Percentiles rank a stretch among this genome's conserved stretches.
Evolutionary conservation across 495 filamentous ascomycete species (phyloP).

Genomic region (Geopyxis carbonaria): DNA sequence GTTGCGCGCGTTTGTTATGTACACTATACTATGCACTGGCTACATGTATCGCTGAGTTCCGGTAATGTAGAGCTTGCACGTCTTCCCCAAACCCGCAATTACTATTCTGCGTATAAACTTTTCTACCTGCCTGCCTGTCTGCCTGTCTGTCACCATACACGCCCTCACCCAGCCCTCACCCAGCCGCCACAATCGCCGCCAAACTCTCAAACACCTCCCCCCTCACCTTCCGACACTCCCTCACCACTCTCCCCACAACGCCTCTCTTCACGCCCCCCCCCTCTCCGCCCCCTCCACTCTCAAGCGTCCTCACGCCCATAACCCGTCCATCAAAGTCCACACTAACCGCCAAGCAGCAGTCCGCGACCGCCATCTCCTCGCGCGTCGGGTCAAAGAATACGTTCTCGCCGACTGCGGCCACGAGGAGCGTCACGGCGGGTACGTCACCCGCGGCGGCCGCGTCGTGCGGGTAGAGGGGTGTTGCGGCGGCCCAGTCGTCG

Average conservation of each 20-base stretch:
- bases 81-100: background rate
- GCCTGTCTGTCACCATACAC: background rate
- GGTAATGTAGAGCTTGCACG: too few species aligned
- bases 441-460: slow-evolving; percentile 11
- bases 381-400: slow-evolving; percentile 84
- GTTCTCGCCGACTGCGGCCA: slow-evolving; percentile 69
- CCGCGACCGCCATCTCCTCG: slow-evolving; percentile 84
- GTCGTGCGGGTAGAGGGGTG: slow-evolving; percentile 52
- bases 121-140: too few species aligned
- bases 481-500: slow-evolving; percentile 84
- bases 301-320: slow-evolving; percentile 21
- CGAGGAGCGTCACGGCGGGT: slow-evolving; percentile 71
- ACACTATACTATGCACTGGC: too few species aligned
- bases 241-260: slow-evolving; percentile 18
- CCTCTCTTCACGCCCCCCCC: slow-evolving; percentile 17
- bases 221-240: slow-evolving; percentile 14
- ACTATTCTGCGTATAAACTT: slow-evolving; percentile 1
- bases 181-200: slow-evolving; percentile 42
- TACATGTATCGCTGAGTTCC: too few species aligned
- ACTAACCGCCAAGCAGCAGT: slow-evolving; percentile 58
- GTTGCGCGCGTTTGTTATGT: too few species aligned
- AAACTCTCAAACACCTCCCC: slow-evolving; percentile 59
- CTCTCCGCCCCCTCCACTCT: slow-evolving; percentile 15
- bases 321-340: slow-evolving; percentile 9
- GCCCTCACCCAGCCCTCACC: background rate